Evolutionary conservation across 1,284 basidiomycete genomes (phyloP).

Genomic region (Tranzscheliella williamsii): DNA sequence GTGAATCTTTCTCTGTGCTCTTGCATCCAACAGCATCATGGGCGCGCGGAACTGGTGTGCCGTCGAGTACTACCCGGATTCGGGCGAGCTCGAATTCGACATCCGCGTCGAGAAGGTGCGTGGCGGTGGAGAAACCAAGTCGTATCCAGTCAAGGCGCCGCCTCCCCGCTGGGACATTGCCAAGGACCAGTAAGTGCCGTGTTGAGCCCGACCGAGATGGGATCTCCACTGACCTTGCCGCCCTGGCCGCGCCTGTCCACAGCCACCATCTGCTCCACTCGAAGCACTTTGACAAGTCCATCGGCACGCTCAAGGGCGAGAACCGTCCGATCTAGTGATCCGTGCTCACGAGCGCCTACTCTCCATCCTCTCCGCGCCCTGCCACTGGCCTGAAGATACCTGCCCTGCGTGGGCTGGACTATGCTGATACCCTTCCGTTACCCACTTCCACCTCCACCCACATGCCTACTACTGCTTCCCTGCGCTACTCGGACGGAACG

Average conservation of each 20-base stretch:
- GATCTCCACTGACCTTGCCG: not conserved
- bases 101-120: constrained; percentile 73
- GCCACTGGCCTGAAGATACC: too few relatives aligned
- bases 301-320: constrained; percentile 10
- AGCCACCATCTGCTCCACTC: constrained; percentile 25
- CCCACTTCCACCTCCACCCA: too few relatives aligned
- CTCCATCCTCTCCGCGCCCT: too few relatives aligned
- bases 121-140: constrained; percentile 51
- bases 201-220: not conserved
- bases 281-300: constrained; percentile 27
- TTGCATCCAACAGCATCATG: constrained; percentile 73
- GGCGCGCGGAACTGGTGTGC: constrained; percentile 86
- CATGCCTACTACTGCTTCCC: not conserved
- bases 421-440: too few relatives aligned
- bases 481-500: constrained; percentile 1
- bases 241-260: too few relatives aligned
- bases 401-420: too few relatives aligned
- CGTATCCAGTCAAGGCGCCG: constrained; percentile 49
- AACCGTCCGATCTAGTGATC: too few relatives aligned
- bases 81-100: constrained; percentile 79
- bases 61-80: constrained; percentile 69
- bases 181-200: constrained; percentile 8
- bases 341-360: too few relatives aligned
- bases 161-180: constrained; percentile 37
- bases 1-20: too few relatives aligned